Evolutionary conservation across 805 yeast genomes (phyloP).

Genomic region (Saturnispora ahearnii): DNA sequence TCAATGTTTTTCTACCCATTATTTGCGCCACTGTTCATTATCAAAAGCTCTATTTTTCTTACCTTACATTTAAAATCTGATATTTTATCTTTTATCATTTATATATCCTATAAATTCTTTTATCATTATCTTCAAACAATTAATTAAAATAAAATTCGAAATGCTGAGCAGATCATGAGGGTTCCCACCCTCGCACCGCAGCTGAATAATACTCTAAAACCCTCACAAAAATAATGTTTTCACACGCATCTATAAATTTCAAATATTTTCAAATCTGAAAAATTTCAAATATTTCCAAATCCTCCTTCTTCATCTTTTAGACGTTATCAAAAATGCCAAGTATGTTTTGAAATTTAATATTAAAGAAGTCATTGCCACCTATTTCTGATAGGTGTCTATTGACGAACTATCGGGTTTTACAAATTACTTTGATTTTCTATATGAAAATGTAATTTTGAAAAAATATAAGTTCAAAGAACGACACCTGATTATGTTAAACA

Average conservation of each 20-base stretch:
- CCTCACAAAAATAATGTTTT: background rate
- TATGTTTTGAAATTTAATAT: background rate
- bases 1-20: background rate
- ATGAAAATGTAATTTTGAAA: background rate
- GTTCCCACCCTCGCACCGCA: conserved; percentile 1
- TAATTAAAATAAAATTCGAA: background rate
- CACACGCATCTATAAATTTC: background rate
- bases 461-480: background rate
- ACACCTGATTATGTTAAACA: conserved; percentile 37
- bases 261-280: background rate
- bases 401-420: conserved; percentile 3
- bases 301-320: conserved; percentile 1
- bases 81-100: background rate
- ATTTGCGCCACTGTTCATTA: background rate
- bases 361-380: background rate
- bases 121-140: background rate
- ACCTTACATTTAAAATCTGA: background rate
- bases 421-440: background rate
- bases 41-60: background rate
- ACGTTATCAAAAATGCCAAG: conserved; percentile 7
- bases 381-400: background rate
- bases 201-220: background rate
- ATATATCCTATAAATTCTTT: background rate
- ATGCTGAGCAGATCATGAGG: background rate
- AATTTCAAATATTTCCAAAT: background rate